These are phyloP conservation scores for Discostella stelligera DNA, from an alignment of 352 stramenopile genomes.

Conservation along the genomic window DNA sequence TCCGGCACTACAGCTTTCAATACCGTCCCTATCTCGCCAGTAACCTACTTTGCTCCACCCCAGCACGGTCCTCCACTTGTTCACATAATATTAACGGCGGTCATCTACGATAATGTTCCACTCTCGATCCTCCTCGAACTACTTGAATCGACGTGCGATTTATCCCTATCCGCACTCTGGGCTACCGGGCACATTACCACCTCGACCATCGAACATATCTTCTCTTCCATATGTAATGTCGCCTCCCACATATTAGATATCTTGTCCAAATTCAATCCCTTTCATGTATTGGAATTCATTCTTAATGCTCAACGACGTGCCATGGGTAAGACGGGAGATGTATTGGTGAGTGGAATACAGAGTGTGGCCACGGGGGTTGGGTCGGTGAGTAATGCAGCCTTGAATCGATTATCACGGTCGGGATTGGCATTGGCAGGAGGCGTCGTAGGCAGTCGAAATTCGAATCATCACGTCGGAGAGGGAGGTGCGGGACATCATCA, in stretches of 20 bases:
- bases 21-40: neutral
- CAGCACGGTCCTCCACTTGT: slow-evolving; percentile 23
- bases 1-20: neutral
- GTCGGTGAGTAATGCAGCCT: slow-evolving; percentile 61
- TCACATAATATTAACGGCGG: slow-evolving; percentile 32
- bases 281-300: slow-evolving; percentile 54
- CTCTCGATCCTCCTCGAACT: slow-evolving; percentile 70
- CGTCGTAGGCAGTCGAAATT: slow-evolving; percentile 20
- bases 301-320: slow-evolving; percentile 64
- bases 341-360: slow-evolving; percentile 71
- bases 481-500: neutral
- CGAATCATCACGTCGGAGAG: slow-evolving; percentile 14
- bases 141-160: slow-evolving; percentile 44
- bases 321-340: slow-evolving; percentile 68
- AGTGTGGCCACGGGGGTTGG: slow-evolving; percentile 75
- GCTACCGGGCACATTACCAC: slow-evolving; percentile 44
- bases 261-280: slow-evolving; percentile 60
- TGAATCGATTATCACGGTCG: slow-evolving; percentile 40
- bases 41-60: neutral
- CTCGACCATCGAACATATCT: slow-evolving; percentile 28
- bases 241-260: slow-evolving; percentile 36
- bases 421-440: slow-evolving; percentile 43
- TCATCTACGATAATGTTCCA: slow-evolving; percentile 57
- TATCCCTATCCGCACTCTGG: slow-evolving; percentile 57
- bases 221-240: slow-evolving; percentile 35